Conservation (phyloP, 1,284 basidiomycete genomes). For the Ustilago esculenta region DNA sequence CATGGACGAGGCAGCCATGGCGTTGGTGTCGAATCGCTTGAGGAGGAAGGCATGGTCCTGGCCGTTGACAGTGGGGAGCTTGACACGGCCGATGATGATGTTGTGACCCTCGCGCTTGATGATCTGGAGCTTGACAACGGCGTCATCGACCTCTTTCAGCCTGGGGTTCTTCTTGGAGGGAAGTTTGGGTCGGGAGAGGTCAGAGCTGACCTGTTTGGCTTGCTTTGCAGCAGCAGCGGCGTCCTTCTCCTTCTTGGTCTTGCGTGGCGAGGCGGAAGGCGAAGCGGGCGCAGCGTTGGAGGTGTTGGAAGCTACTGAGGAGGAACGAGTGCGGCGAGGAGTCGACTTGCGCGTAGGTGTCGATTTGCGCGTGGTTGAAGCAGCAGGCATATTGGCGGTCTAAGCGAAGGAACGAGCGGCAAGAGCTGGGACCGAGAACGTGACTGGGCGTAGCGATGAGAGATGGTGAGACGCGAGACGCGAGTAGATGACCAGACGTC, state of each 20-base stretch:
- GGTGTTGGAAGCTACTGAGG: slow-evolving; percentile 58
- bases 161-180: slow-evolving; percentile 60
- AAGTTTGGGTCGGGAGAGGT: slow-evolving; percentile 47
- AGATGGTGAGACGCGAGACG: slow-evolving; percentile 9
- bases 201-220: slow-evolving; percentile 30
- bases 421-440: neutral
- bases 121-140: slow-evolving; percentile 80
- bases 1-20: slow-evolving; percentile 95
- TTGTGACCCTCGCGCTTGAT: slow-evolving; percentile 81
- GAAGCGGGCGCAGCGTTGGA: slow-evolving; percentile 43
- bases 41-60: slow-evolving; percentile 86
- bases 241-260: slow-evolving; percentile 42
- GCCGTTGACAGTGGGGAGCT: slow-evolving; percentile 78
- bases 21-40: slow-evolving; percentile 92
- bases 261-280: slow-evolving; percentile 42
- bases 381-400: slow-evolving; percentile 34
- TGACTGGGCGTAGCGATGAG: neutral
- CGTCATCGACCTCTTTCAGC: slow-evolving; percentile 54
- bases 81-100: slow-evolving; percentile 89
- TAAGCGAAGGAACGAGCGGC: neutral
- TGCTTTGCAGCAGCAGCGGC: slow-evolving; percentile 16
- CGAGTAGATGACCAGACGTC: slow-evolving; percentile 9
- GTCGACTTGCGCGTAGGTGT: slow-evolving; percentile 53
- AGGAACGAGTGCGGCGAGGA: slow-evolving; percentile 60
- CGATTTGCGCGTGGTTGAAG: slow-evolving; percentile 37